These are phyloP conservation scores for Schizophyllum amplum DNA, from an alignment of 1,284 basidiomycete genomes.

Conservation along the genomic window DNA sequence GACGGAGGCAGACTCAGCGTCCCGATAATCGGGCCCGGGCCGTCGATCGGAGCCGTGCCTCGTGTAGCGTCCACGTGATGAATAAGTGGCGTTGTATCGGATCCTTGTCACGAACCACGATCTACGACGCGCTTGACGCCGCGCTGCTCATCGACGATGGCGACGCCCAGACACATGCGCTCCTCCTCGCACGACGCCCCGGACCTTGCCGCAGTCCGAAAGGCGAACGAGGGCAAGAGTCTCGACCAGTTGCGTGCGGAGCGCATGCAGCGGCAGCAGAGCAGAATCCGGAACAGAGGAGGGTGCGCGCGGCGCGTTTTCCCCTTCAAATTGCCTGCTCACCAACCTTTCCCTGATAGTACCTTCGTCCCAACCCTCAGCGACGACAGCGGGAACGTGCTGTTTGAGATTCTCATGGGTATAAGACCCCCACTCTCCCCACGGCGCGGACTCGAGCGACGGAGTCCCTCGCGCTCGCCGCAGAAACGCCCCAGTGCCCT, in stretches of 20 bases:
- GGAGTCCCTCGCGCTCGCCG: background rate
- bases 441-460: background rate
- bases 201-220: background rate
- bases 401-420: background rate
- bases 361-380: background rate
- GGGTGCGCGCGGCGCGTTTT: slow-evolving; percentile 34
- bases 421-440: background rate
- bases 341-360: background rate
- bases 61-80: background rate
- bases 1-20: too few relatives aligned
- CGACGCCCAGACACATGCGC: background rate
- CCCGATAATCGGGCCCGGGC: too few relatives aligned
- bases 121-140: too few relatives aligned
- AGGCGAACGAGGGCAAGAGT: background rate
- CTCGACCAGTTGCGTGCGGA: slow-evolving; percentile 12
- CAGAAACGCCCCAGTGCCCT: background rate
- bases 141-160: background rate
- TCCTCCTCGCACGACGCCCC: background rate
- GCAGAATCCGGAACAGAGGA: slow-evolving; percentile 54
- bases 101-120: background rate
- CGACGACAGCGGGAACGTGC: background rate
- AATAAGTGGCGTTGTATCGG: background rate
- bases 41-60: too few relatives aligned
- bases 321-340: background rate
- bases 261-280: slow-evolving; percentile 46